Base-by-base conservation (phyloP, 2,329 filamentous ascomycete genomes). In the Fusarium burgessii region DNA sequence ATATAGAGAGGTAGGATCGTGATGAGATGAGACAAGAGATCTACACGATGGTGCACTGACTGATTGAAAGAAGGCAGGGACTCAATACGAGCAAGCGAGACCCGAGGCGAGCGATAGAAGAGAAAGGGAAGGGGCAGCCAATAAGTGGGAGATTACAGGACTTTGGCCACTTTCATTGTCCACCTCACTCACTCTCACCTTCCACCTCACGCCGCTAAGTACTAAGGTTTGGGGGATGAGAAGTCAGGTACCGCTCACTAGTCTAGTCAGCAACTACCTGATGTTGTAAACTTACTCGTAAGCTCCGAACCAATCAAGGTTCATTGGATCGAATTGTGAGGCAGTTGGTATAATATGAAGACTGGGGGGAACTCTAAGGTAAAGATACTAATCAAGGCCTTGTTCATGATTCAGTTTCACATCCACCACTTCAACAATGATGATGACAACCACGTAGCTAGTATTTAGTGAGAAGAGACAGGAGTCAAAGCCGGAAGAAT, bases 81-180 rank as follows among this genome's bases (percentile, higher is more conserved):
- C 40, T 50, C 13, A 17, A 71, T 71, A 62, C 63, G 64, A 29
- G 29, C 29, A 11, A 29, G 29, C 29, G 29, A 68, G 51, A 29
- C 43, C 36, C 23, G 13, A 68, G 62, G 67, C 68, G 58, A 46
- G 51, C 58, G 41, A 45, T 58, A 36, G 32, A 42, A 36, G 43
- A 54, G 35, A 29, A 29, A 29, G 29, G 29, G 58, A 49, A 47
- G 27, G 32, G 46, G 41, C 17, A 63, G 47, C 56, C 49, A 67
- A 65, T 56, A 32, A 43, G 27, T 41, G 35, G 20, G 70, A 74
- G 58, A 75, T 75, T 75, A 59, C 72, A 75, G 72, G 73, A 75
- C 62, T 40, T 49, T 62, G 47, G 60, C 41, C 49, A 62, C 45
- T 70, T 52, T 59, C 27, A 14, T 50, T 52, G 40, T 50, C 45